phyloP scores from a whole-genome alignment of 2,329 filamentous ascomycete species.

The Helicocarpus griseus region DNA sequence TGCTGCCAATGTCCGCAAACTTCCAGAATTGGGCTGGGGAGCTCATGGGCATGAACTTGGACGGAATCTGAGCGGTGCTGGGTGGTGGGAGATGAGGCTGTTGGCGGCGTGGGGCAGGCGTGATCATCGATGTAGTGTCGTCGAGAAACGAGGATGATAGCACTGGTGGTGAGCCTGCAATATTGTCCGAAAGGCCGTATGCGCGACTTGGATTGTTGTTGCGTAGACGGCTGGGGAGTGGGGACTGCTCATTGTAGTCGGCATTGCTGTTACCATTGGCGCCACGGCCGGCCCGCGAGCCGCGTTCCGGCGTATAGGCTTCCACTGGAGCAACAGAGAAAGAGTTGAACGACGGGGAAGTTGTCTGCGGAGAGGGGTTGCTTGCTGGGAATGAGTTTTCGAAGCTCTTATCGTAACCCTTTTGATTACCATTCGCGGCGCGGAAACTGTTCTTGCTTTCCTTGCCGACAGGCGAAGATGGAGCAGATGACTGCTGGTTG shows the following conservation, averaged over 20 bases:
- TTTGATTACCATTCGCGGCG: conserved; percentile 22
- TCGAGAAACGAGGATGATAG: conserved; percentile 41
- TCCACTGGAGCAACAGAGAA: conserved; percentile 34
- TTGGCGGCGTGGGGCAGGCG: conserved; percentile 39
- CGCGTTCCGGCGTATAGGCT: conserved; percentile 40
- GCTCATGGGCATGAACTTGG: conserved; percentile 43
- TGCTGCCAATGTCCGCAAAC: conserved; percentile 37
- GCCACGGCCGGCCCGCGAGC: conserved; percentile 26
- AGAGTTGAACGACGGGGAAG: conserved; percentile 33
- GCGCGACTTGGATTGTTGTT: conserved; percentile 20
- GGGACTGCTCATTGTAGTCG: conserved; percentile 35
- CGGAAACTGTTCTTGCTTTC: conserved; percentile 31
- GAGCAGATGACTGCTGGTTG: conserved; percentile 32
- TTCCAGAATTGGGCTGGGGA: conserved; percentile 44
- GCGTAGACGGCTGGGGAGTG: conserved; percentile 25
- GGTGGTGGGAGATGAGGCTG: conserved; percentile 40
- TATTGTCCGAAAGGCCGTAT: conserved; percentile 33
- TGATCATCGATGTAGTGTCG: conserved; percentile 39
- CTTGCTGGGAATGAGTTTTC: conserved; percentile 32
- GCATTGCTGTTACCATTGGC: conserved; percentile 14
- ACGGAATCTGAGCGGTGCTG: conserved; percentile 40
- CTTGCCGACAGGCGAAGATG: conserved; percentile 35
- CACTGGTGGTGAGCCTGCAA: conserved; percentile 31
- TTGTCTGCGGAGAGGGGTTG: conserved; percentile 29
- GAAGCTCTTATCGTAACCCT: conserved; percentile 10